phyloP scores from a whole-genome alignment of 2,329 filamentous ascomycete species.

The Tothia fuscella region DNA sequence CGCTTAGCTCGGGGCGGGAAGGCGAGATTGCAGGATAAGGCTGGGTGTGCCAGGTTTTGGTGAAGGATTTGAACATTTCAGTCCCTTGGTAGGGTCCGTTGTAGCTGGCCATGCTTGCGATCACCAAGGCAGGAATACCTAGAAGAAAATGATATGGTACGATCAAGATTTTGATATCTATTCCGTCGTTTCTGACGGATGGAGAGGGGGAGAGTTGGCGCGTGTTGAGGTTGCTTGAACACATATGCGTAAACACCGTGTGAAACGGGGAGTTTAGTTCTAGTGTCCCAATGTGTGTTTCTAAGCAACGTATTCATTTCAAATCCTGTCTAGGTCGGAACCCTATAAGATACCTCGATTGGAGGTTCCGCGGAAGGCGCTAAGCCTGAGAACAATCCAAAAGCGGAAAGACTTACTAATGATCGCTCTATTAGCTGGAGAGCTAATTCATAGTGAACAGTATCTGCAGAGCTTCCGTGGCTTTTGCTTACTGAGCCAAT shows the following conservation, averaged over 20 bases:
- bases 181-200: neutral
- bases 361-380: neutral
- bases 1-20: conserved; percentile 28
- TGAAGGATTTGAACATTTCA: conserved; percentile 22
- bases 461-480: neutral
- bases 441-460: neutral
- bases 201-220: neutral
- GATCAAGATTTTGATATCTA: neutral
- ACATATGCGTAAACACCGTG: neutral
- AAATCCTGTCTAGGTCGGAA: neutral
- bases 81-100: conserved; percentile 11
- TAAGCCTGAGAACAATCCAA: neutral
- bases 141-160: neutral
- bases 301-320: neutral
- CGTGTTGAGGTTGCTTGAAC: neutral
- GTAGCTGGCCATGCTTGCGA: conserved; percentile 11
- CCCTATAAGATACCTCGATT: neutral
- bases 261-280: neutral
- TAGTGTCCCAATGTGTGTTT: neutral
- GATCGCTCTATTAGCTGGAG: neutral
- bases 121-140: neutral
- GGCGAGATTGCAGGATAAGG: conserved; percentile 28
- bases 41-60: conserved; percentile 24
- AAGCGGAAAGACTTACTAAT: neutral
- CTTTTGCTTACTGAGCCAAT: neutral